Evolutionary conservation across 2,329 filamentous ascomycete species (phyloP).

Genomic region (Ceratocystis cacaofunesta): DNA sequence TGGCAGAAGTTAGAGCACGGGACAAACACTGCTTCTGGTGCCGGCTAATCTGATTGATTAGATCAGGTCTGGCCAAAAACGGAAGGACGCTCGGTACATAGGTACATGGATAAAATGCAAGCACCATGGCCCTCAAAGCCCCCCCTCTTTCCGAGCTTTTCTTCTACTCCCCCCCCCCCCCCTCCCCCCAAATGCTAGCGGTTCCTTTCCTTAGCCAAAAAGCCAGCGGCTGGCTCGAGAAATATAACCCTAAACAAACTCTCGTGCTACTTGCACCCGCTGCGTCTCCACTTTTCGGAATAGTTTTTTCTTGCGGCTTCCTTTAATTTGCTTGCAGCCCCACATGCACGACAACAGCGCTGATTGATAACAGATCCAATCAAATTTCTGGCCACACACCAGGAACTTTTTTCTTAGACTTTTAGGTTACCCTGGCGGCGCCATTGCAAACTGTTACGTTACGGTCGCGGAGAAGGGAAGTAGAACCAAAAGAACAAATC

Average conservation of each 20-base stretch:
- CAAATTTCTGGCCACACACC: neutral
- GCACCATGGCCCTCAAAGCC: neutral
- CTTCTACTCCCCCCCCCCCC: no score
- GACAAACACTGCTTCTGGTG: no score
- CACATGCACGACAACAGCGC: neutral
- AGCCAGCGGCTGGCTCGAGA: neutral
- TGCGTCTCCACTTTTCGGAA: neutral
- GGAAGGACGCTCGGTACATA: neutral
- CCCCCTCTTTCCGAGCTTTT: neutral
- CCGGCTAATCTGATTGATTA: neutral
- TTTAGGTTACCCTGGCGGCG: neutral
- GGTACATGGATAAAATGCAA: neutral
- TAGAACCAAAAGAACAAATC: no score
- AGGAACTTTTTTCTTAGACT: neutral
- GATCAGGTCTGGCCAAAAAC: neutral
- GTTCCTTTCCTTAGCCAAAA: neutral
- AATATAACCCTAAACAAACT: neutral
- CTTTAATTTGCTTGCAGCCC: conserved; percentile 25
- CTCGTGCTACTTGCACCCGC: neutral
- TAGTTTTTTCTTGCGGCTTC: conserved; percentile 21
- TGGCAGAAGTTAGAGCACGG: no score
- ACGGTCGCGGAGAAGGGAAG: neutral
- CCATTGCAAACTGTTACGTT: neutral
- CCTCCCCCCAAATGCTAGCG: neutral
- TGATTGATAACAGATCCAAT: conserved; percentile 10